Evolutionary conservation across 805 yeast species (phyloP), one percentile per base, ranked within the genome.

Genomic region (Wickerhamomyces silvicola): DNA sequence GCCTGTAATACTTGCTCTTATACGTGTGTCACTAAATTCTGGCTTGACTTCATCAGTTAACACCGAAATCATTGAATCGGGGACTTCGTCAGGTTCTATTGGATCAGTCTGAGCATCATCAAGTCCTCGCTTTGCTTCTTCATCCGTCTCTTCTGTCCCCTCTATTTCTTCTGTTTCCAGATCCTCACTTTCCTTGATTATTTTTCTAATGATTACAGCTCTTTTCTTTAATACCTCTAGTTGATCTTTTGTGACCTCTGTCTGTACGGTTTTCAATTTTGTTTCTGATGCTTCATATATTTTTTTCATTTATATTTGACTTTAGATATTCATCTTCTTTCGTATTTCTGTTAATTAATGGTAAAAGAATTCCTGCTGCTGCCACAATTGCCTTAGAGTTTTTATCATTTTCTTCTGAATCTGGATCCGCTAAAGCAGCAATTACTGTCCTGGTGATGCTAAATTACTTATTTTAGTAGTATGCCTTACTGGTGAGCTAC

Each of bases 331-430:
- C 40, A 24, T 44, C 46, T 3, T 26, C n/a, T 13, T 30, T 34
- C 4, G 31, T 31, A 27, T 41, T 18, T 28, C 39, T 35, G 5
- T 24, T 27, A 4, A 39, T 48, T 12, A 69, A 48, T 4, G 87
- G 87, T 22, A 82, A 51, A 1, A 92, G 92, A 10, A 75, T 69
- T 10, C 78, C 83, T 3, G 88, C 88, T 0, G 90, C 92, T 0
- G 90, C 92, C 7, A 81, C 80, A 45, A 70, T 66, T 0, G 83
- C 85, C 45, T 76, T 63, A 22, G 48, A 51, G 23, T 33, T 43
- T 28, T 45, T 43, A 14, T 42, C 45, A 24, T 37, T 41, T 9
- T 39, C 46, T 8, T 33, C 42, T 8, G 43, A 29, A 24, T 37
- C 46, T 5, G 48, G 36, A 6, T 51, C 55, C 7, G 55, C 43